Conservation (phyloP, 495 filamentous ascomycete genomes). For the Tetracladium marchalianum region DNA sequence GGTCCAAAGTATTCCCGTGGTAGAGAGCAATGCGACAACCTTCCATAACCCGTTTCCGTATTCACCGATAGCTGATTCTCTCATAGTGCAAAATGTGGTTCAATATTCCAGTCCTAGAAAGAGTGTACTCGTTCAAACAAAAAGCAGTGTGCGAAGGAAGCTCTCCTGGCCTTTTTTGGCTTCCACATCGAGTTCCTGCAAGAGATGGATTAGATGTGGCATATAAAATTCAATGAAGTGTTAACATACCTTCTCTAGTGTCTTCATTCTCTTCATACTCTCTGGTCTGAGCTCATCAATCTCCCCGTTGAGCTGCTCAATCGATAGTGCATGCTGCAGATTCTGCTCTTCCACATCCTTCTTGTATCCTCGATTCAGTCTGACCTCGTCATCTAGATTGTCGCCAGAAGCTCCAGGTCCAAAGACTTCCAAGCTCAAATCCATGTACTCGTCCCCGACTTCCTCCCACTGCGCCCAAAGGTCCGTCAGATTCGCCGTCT, state of each 20-base stretch:
- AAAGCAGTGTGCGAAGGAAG: slow-evolving; percentile 7
- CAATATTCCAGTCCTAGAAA: too few species aligned
- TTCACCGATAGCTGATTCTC: too few species aligned
- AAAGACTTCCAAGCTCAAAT: slow-evolving; percentile 13
- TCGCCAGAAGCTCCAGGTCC: slow-evolving; percentile 1
- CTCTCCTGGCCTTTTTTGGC: slow-evolving; percentile 12
- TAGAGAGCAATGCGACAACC: too few species aligned
- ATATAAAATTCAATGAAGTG: neutral
- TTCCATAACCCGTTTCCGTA: too few species aligned
- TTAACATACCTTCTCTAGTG: slow-evolving; percentile 17
- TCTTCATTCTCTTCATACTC: slow-evolving; percentile 18
- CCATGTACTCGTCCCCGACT: slow-evolving; percentile 11
- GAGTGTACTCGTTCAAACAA: too few species aligned
- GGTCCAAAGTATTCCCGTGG: too few species aligned
- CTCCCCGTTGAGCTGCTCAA: slow-evolving; percentile 15
- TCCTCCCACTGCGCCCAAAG: slow-evolving; percentile 17
- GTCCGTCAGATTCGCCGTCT: slow-evolving; percentile 13
- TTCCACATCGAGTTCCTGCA: slow-evolving; percentile 8
- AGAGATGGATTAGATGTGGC: neutral
- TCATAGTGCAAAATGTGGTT: too few species aligned
- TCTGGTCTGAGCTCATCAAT: slow-evolving; percentile 14
- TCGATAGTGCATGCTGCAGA: slow-evolving; percentile 3
- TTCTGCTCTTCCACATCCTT: slow-evolving; percentile 11
- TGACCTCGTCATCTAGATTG: neutral
- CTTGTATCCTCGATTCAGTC: neutral